Conservation (phyloP, 768 basidiomycete genomes). For the Nidularia sp. region DNA sequence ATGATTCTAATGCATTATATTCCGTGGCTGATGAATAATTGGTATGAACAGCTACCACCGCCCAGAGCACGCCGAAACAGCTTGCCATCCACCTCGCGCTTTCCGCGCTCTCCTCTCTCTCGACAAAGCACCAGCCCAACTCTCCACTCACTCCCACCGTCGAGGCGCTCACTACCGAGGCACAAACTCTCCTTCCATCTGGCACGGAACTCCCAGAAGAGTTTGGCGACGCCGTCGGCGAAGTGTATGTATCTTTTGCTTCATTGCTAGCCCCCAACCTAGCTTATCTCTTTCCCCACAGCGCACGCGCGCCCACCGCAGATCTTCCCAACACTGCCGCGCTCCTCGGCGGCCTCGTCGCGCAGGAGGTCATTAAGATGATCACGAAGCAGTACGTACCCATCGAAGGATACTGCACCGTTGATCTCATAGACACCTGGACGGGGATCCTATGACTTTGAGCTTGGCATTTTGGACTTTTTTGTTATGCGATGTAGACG, state of each 20-base stretch:
- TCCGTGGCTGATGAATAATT: slow-evolving; percentile 3
- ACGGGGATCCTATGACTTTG: slow-evolving; percentile 49
- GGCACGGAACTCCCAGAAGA: slow-evolving; percentile 49
- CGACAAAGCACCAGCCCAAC: slow-evolving; percentile 19
- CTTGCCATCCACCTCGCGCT: slow-evolving; percentile 70
- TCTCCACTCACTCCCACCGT: slow-evolving; percentile 31
- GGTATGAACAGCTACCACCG: slow-evolving; percentile 30
- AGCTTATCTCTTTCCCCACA: slow-evolving; percentile 21
- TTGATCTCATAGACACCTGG: slow-evolving; percentile 82
- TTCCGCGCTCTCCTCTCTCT: slow-evolving; percentile 47
- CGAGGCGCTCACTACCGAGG: slow-evolving; percentile 50
- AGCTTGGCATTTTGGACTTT: background rate
- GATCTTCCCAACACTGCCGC: slow-evolving; percentile 94
- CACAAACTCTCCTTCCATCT: slow-evolving; percentile 45
- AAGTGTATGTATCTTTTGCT: slow-evolving; percentile 56
- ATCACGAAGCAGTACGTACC: slow-evolving; percentile 96
- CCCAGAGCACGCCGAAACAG: slow-evolving; percentile 44
- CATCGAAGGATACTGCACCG: slow-evolving; percentile 75
- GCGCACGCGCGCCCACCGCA: slow-evolving; percentile 74
- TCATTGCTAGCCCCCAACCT: background rate
- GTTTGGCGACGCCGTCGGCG: slow-evolving; percentile 61
- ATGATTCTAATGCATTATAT: background rate
- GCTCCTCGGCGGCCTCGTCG: slow-evolving; percentile 88
- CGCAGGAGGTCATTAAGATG: slow-evolving; percentile 96
- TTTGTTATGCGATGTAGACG: background rate